Evolutionary conservation across 2,329 filamentous ascomycete species (phyloP), one percentile per base, ranked within the genome.

Genomic region (Ophiostoma sp.): DNA sequence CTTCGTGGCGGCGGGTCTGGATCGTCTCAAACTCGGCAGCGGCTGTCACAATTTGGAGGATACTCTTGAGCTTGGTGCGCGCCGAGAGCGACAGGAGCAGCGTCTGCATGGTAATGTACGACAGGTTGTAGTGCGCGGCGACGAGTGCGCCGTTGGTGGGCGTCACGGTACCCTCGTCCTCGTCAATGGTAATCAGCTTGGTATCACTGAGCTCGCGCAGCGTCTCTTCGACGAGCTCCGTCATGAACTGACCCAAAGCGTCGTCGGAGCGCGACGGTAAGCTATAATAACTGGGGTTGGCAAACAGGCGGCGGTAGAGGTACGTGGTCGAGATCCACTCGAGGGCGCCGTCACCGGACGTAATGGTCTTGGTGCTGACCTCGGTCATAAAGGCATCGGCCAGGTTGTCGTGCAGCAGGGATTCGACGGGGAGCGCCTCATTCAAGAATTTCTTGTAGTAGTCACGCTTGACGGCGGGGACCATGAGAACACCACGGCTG

Each of bases 401-500:
- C 45, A 99, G 87, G 82, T 94, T 97, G 72, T 93, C 91, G 80
- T 97, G 93, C 42, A 99, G 87, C 80, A 97, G 94, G 76, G 94
- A 97, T 84, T 99, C 96, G 31, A 99, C 94, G 0, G 96, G 96
- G 57, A 99, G 86, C 25, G 96, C 96, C 82, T 99, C 97, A 78
- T 96, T 95, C 76, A 99, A 84, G 85, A 99, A 99, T 83, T 99
- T 99, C 84, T 96, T 97, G 88, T 98, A 99, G 83, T 97, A 99
- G 76, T 98, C 95, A 50, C 96, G 91, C 87, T 97, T 98, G 66
- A 97, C 94, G 22, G 93, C 91, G 2, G 95, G 94, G 12, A 98
- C 90, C 96, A 99, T 98, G 61, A 99, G 87, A n/a, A 99, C 93
- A 77, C 95, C 97, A 75, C 93, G 93, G 63, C 93, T 92, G 73